Evolutionary conservation across 495 filamentous ascomycete genomes (phyloP), one percentile per base, ranked within the genome.

Genomic region (Aspergillus asperescens): DNA sequence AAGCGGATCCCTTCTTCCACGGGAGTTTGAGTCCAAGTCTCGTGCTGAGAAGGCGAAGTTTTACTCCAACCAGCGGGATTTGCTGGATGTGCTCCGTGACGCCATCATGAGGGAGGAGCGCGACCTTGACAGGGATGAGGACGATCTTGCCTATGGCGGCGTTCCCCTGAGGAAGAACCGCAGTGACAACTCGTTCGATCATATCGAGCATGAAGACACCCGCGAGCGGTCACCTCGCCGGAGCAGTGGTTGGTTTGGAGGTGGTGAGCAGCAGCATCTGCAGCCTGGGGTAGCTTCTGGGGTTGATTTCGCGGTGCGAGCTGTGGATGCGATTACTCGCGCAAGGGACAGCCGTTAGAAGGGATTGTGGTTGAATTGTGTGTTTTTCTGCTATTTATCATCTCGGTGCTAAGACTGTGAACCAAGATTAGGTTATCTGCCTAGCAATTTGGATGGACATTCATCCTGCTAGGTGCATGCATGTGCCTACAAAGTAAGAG

Each of bases 151-250:
- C 35, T 68, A 74, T 52, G 65, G 68, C 48, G 65, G 68, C 12
- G 65, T 73, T 42, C 69, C 81, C 7, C 60, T 89, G 62, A 78
- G 71, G 37, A 89, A 87, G 76, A 89, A 84, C 59, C 75, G 76
- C 54, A 88, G 84, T 48, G 87, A 89, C 57, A 78, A 76, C 29
- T 89, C 90, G 53, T 95, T 95, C 63, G 87, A 92, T 60, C 84
- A 86, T 60, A 84, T 95, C 55, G 84, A 89, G 31, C 75, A 77
- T n/a, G 85, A 87, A 49, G 86, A 85, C 57, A 75, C 77, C 1
- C 74, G 62, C 24, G 62, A 56, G n/a, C 62, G 63, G 12, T 58
- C 57, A n/a, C 52, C 54, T n/a, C 42, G 59, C 6, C 29, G 42
- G 15, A 61, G 69, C 34, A 59, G 66, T 12, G 65, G 64, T 7